Percentiles rank a stretch among this genome's conserved stretches.
Conservation (phyloP, 192 early-diverging fungal species). For the Spizellomyces sp. region DNA sequence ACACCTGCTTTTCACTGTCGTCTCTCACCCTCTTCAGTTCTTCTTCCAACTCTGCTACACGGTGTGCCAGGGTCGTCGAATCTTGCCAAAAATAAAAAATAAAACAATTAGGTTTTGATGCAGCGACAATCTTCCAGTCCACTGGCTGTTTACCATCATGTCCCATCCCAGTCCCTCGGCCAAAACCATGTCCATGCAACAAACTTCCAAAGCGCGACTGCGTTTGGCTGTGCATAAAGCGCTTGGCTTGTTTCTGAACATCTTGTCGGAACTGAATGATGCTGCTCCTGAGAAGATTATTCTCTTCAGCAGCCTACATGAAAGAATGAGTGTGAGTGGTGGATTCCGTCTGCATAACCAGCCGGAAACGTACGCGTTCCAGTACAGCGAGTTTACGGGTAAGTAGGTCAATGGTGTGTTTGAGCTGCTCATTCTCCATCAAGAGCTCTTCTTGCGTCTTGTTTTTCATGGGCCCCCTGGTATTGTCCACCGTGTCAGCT, state of each 20-base stretch:
- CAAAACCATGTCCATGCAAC: neutral
- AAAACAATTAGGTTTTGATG: neutral
- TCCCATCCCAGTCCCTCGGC: neutral
- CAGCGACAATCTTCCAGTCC: too few relatives aligned
- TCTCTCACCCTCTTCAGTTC: constrained; percentile 50
- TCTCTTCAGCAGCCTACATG: constrained; percentile 59
- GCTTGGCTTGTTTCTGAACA: constrained; percentile 50
- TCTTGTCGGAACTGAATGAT: constrained; percentile 73
- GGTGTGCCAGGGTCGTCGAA: neutral
- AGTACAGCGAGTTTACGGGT: constrained; percentile 53
- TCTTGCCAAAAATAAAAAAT: too few relatives aligned
- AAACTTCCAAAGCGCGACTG: neutral
- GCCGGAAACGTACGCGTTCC: constrained; percentile 51
- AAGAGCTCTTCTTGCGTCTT: constrained; percentile 69
- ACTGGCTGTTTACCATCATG: too few relatives aligned
- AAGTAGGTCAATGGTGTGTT: constrained; percentile 61
- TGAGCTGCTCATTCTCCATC: constrained; percentile 68
- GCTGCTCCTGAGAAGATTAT: constrained; percentile 59
- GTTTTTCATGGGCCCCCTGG: constrained; percentile 12
- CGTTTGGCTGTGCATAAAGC: constrained; percentile 42
- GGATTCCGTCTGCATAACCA: neutral
- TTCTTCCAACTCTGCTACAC: constrained; percentile 61
- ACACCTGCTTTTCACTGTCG: constrained; percentile 54
- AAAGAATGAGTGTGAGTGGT: neutral
- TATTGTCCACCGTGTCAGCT: neutral